Evolutionary conservation across 2,329 filamentous ascomycete species (phyloP), one percentile per base, ranked within the genome.

Genomic region (Fusarium chaquense): DNA sequence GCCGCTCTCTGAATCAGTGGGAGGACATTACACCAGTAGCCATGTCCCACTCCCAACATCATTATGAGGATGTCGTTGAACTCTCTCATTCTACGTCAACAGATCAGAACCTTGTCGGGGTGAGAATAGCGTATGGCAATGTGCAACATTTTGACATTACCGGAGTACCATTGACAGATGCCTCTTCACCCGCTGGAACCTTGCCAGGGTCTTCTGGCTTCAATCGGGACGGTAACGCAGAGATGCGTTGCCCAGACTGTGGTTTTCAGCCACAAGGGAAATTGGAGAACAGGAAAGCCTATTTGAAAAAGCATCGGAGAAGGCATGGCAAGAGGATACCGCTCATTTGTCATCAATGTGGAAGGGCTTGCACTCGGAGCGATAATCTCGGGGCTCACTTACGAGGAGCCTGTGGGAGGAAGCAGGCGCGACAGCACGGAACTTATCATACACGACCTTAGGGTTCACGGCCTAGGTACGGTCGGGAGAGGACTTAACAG

Each of bases 71-170:
- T 6, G 7, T 7, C 2, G 24, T 49, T 9, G 20, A 6, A 0
- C 11, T 18, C 16, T 8, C 2, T 1, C 2, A 8, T 2, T 3
- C 16, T 3, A 15, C 16, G 3, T 1, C 4, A 16, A 5, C 10
- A 11, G 20, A 5, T 1, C 2, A 10, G 16, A 5, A 2, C 22
- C 0, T 11, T 4, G 5, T 5, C 10, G 6, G 10, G 0, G 11
- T 16, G 6, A 30, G 46, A 22, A 10, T 24, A 0, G 1, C 30
- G 8, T 3, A 13, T 1, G 6, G 8, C 20, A 15, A 18, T 2
- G 5, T 10, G 26, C 38, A 32, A 11, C 8, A 10, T 9, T 10
- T 28, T 28, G 28, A 28, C 28, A 28, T 11, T 28, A 11, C 28
- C 10, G 28, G 28, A 28, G 28, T 28, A 28, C 8, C 7, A 9